Conservation (phyloP, 495 filamentous ascomycete species). For the Podospora comata region DNA sequence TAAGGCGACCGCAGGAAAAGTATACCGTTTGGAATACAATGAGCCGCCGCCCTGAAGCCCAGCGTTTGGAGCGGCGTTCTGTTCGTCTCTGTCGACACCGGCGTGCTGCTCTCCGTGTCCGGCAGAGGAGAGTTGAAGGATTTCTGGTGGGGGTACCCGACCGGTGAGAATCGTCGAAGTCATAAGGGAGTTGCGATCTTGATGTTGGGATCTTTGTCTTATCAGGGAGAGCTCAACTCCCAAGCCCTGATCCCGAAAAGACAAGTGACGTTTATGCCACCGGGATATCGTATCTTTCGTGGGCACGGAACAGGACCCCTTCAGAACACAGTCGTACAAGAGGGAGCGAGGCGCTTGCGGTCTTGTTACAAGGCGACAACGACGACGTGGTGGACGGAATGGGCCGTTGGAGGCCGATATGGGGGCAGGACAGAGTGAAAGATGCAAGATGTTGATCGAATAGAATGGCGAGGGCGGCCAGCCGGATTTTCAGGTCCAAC, state of each 20-base stretch:
- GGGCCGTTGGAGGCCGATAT: not conserved
- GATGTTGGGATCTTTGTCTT: not conserved
- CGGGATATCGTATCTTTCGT: not conserved
- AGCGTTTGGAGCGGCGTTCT: not conserved
- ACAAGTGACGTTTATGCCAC: conserved; percentile 9
- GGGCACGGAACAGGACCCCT: not conserved
- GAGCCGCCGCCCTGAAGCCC: not conserved
- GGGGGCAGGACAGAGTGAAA: not conserved
- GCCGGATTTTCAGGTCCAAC: conserved; percentile 3
- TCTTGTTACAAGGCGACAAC: not conserved
- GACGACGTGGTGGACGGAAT: not conserved
- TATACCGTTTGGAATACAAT: conserved; percentile 10
- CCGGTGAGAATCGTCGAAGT: not conserved
- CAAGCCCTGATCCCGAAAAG: not conserved
- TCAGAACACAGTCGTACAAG: conserved; percentile 16
- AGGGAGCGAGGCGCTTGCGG: not conserved
- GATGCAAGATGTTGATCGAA: not conserved
- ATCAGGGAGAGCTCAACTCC: not conserved
- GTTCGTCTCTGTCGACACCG: not conserved
- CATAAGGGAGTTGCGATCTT: not conserved
- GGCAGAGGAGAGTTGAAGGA: not conserved
- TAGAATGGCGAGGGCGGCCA: conserved; percentile 10
- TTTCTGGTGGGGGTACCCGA: conserved; percentile 1
- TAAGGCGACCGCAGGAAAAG: not conserved
- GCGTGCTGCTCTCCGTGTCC: conserved; percentile 1